Percentiles rank a stretch among this genome's conserved stretches.
phyloP scores from a whole-genome alignment of 129 eudicot species.

The Calendula officinalis region DNA sequence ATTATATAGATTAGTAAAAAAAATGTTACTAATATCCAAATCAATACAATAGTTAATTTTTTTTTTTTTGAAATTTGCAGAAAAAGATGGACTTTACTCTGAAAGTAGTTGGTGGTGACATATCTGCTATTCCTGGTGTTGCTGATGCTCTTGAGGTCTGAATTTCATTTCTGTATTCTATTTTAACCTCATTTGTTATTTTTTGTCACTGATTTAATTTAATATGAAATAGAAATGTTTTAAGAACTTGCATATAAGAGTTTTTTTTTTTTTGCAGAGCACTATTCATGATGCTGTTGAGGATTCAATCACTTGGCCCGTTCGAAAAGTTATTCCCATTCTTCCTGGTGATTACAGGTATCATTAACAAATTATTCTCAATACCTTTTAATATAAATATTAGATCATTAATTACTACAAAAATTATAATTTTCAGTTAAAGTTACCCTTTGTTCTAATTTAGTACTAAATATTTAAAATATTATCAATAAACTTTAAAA shows the following conservation, averaged over 20 bases:
- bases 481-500: too few species aligned
- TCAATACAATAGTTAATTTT: background rate
- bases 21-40: background rate
- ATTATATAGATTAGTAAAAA: background rate
- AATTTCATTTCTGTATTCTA: background rate
- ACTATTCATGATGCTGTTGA: conserved; percentile 90
- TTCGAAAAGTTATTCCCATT: conserved; percentile 86
- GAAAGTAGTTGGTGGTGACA: conserved; percentile 88
- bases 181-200: background rate
- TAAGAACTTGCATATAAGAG: conserved; percentile 2
- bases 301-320: conserved; percentile 98
- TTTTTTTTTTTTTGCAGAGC: conserved; percentile 41
- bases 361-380: background rate
- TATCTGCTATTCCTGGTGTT: conserved; percentile 86
- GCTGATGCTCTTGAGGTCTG: conserved; percentile 90
- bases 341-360: conserved; percentile 97
- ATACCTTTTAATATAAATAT: too few species aligned
- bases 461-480: too few species aligned
- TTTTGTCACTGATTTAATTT: background rate
- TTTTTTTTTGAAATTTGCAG: conserved; percentile 42
- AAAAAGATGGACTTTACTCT: conserved; percentile 88
- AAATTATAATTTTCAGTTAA: too few species aligned
- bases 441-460: too few species aligned
- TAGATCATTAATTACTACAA: too few species aligned
- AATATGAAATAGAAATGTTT: conserved; percentile 5